Conservation (phyloP, 1,284 basidiomycete species). For the Leccinum pachyderme region DNA sequence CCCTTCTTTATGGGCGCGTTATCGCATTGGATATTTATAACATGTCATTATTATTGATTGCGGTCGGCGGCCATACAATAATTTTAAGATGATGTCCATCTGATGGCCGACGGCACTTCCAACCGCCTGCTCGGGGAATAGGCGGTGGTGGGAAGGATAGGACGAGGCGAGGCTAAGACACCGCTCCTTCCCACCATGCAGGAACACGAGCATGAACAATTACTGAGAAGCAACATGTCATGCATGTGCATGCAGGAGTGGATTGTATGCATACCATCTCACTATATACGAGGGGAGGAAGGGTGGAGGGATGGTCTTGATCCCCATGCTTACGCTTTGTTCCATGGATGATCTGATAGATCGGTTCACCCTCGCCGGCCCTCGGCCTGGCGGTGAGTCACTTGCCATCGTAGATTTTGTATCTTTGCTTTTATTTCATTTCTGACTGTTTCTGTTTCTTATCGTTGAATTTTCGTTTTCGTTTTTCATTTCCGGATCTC, state of each 20-base stretch:
- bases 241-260: slow-evolving; percentile 16
- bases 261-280: not conserved
- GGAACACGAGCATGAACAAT: slow-evolving; percentile 10
- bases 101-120: slow-evolving; percentile 4
- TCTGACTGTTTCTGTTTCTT: slow-evolving; percentile 7
- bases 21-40: slow-evolving; percentile 1
- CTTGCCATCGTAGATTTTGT: slow-evolving; percentile 7
- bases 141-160: slow-evolving; percentile 9
- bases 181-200: slow-evolving; percentile 23
- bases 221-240: slow-evolving; percentile 10
- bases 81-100: not conserved
- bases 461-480: not conserved
- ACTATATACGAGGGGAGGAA: not conserved
- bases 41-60: slow-evolving; percentile 35
- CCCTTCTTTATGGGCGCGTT: slow-evolving; percentile 6
- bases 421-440: slow-evolving; percentile 9
- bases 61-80: slow-evolving; percentile 30
- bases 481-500: slow-evolving; percentile 13
- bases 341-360: slow-evolving; percentile 11
- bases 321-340: slow-evolving; percentile 11
- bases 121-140: slow-evolving; percentile 6
- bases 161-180: slow-evolving; percentile 19
- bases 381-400: slow-evolving; percentile 8
- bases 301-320: not conserved
- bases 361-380: slow-evolving; percentile 3